phyloP scores from a whole-genome alignment of 2,329 filamentous ascomycete species.

The Aspergillus carbonarius region DNA sequence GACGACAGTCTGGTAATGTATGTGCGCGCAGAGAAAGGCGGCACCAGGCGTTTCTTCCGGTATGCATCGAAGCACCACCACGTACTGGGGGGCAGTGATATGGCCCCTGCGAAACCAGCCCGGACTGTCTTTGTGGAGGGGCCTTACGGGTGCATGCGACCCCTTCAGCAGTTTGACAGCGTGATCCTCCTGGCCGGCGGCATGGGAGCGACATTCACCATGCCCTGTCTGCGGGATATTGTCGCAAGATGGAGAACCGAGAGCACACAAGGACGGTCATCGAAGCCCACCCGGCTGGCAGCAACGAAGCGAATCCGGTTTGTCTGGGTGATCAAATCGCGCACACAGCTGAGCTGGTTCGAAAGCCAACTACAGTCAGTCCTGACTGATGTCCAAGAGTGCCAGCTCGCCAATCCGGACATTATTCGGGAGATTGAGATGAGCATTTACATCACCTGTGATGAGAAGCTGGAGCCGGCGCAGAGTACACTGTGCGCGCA shows the following conservation, averaged over 20 bases:
- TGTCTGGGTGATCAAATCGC: slow-evolving; percentile 60
- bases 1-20: slow-evolving; percentile 59
- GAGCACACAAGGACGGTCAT: slow-evolving; percentile 9
- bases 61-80: slow-evolving; percentile 48
- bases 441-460: slow-evolving; percentile 57
- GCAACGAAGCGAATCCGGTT: slow-evolving; percentile 54
- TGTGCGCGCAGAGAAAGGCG: slow-evolving; percentile 55
- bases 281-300: slow-evolving; percentile 23
- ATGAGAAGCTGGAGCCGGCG: slow-evolving; percentile 44
- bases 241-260: slow-evolving; percentile 47
- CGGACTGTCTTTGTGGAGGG: slow-evolving; percentile 53
- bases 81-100: slow-evolving; percentile 20
- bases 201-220: slow-evolving; percentile 59
- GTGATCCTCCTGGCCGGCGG: slow-evolving; percentile 60
- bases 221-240: slow-evolving; percentile 58
- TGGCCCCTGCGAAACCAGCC: slow-evolving; percentile 10
- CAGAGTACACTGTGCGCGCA: slow-evolving; percentile 20
- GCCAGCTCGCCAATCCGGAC: slow-evolving; percentile 29
- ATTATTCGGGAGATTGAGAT: slow-evolving; percentile 50
- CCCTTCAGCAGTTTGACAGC: slow-evolving; percentile 60
- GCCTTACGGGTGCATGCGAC: slow-evolving; percentile 53
- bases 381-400: slow-evolving; percentile 42
- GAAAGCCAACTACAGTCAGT: slow-evolving; percentile 49
- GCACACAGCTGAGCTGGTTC: slow-evolving; percentile 55
- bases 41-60: slow-evolving; percentile 52